Base-by-base conservation (phyloP, 768 basidiomycete genomes). In the Vishniacozyma victoriae region DNA sequence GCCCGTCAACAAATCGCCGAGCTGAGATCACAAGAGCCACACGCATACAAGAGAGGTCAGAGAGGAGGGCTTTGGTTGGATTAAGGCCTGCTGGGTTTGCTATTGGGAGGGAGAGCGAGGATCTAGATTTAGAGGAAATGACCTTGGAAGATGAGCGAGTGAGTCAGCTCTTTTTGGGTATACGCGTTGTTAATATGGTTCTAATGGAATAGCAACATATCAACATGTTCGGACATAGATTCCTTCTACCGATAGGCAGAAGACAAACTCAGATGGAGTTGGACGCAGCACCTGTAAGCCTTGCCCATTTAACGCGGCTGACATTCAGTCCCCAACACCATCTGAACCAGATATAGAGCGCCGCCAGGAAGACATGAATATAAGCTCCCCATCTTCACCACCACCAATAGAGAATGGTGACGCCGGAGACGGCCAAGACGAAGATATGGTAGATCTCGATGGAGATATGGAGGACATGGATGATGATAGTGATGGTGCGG, bases 181-280 rank as follows among this genome's bases (percentile, higher is more conserved):
- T n/a, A 33, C 29, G 29, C n/a, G n/a, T 36, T 16, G 33, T 19
- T 13, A 33, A 23, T 18, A 23, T 24, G 20, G 35, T 35, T 27
- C 22, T 42, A 33, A 23, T n/a, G 29, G 35, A 24, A 36, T 16
- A 62, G 59, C 54, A 56, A 23, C 33, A 55, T 20, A 52, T 62
- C 45, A 63, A 62, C 35, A 54, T 54, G 44, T 67, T 67, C 38
- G 65, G 65, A 14, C 52, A 67, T 44, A 49, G 65, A 0, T 67
- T 67, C 54, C 42, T 67, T 4, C 42, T 64, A 19, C 65, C 65
- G 7, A 57, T 53, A 19, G 65, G 65, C 7, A 19, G 60, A 18
- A 26, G 62, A 7, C 44, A 57, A 23, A 67, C 65, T 16, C 64
- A 63, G 46, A 59, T 60, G 54, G 64, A 67, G 40, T 47, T 63